Evolutionary conservation across 1,139 yeast genomes (phyloP).

Genomic region (Saccharomyces hybrid): DNA sequence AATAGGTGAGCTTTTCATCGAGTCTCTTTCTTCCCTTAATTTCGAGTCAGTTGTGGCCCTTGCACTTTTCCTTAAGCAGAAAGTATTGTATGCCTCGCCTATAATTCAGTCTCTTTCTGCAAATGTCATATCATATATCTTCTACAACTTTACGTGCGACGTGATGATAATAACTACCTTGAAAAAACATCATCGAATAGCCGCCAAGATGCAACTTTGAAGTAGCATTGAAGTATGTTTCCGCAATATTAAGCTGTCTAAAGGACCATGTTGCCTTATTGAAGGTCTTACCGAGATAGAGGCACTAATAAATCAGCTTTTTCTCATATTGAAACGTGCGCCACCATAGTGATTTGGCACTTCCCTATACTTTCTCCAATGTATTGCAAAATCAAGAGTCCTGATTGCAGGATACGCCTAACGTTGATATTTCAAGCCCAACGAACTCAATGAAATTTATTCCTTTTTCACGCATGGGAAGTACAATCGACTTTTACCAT

Average conservation of each 20-base stretch:
- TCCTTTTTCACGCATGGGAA: neutral
- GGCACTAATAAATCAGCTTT: too few relatives aligned
- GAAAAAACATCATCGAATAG: neutral
- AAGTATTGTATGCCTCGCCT: neutral
- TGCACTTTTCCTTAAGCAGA: neutral
- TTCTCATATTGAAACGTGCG: too few relatives aligned
- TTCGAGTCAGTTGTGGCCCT: neutral
- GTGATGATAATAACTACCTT: neutral
- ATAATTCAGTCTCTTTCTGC: neutral
- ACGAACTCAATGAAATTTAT: too few relatives aligned
- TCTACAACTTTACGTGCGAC: neutral
- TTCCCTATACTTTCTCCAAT: too few relatives aligned
- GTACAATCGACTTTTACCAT: neutral
- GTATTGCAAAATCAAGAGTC: too few relatives aligned
- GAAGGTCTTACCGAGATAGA: too few relatives aligned
- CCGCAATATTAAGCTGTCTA: neutral
- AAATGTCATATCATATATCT: neutral
- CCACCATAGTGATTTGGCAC: too few relatives aligned
- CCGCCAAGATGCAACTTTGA: neutral
- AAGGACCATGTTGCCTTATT: too few relatives aligned
- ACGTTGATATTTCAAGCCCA: too few relatives aligned
- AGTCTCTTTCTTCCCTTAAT: neutral
- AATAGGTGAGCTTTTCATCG: neutral
- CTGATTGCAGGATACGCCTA: too few relatives aligned
- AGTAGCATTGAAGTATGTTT: neutral